A percentile compares a stretch with the other conserved stretches of the same genome.
These are phyloP conservation scores for Eucalyptus sp. DNA, from an alignment of 345 rosid genomes.

Conservation along the genomic window DNA sequence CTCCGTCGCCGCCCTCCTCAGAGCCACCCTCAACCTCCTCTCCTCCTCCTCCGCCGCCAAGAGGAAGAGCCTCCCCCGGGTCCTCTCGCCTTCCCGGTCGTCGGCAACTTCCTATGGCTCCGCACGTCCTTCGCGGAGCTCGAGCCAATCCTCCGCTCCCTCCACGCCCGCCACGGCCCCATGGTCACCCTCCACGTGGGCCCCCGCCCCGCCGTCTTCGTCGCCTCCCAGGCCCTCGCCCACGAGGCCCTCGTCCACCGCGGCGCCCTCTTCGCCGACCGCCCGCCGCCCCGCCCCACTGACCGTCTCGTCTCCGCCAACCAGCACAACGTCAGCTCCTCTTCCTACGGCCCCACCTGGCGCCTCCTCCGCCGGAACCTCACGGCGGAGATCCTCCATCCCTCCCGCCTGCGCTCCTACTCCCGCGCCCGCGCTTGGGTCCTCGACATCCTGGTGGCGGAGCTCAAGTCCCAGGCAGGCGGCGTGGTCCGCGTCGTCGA, in stretches of 20 bases:
- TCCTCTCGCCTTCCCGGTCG: neutral
- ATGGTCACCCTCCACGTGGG: neutral
- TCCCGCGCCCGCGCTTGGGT: neutral
- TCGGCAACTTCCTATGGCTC: neutral
- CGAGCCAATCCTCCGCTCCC: neutral
- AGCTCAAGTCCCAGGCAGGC: neutral
- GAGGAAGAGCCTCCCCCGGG: neutral
- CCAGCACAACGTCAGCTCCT: neutral
- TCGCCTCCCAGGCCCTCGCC: neutral
- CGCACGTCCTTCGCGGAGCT: neutral
- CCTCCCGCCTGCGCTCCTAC: neutral
- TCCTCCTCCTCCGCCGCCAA: neutral
- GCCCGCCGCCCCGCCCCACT: neutral
- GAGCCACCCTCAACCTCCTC: neutral
- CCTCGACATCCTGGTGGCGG: neutral
- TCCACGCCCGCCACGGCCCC: neutral
- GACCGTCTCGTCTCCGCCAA: neutral
- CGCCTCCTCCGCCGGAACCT: neutral
- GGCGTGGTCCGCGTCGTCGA: neutral
- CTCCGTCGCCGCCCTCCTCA: neutral
- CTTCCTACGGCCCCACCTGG: conserved; percentile 2
- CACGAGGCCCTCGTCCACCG: conserved; percentile 1
- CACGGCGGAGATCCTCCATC: neutral
- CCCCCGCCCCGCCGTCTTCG: neutral
- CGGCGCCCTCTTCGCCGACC: neutral